Conservation (phyloP, 345 rosid genomes). For the Euclidium syriacum region DNA sequence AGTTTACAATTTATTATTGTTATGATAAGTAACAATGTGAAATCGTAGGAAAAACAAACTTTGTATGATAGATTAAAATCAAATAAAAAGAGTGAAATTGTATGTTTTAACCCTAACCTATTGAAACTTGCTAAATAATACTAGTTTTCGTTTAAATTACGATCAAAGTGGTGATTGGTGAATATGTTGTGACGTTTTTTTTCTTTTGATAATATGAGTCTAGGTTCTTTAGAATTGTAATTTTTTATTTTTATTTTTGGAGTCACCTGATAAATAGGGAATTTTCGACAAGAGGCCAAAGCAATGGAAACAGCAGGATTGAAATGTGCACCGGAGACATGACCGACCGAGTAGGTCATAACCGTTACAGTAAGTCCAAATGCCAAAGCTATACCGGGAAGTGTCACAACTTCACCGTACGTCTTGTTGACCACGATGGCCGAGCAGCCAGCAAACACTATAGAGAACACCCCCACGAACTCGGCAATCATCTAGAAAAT, state of each 20-base stretch:
- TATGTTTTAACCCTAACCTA: too few species aligned
- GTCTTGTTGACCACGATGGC: constrained; percentile 32
- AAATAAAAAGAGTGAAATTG: too few species aligned
- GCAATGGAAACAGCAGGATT: constrained; percentile 53
- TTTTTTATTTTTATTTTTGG: too few species aligned
- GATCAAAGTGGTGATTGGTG: too few species aligned
- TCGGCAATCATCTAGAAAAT: constrained; percentile 35
- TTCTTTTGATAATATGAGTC: too few species aligned
- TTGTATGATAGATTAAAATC: too few species aligned
- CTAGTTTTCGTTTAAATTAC: too few species aligned
- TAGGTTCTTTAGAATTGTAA: background rate
- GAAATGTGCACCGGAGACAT: constrained; percentile 52
- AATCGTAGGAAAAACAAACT: too few species aligned
- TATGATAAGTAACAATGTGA: too few species aligned
- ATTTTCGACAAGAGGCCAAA: constrained; percentile 28
- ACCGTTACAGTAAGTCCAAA: constrained; percentile 42
- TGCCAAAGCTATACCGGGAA: constrained; percentile 36
- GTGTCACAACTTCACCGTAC: constrained; percentile 21
- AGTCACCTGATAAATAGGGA: constrained; percentile 38
- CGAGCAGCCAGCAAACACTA: constrained; percentile 38
- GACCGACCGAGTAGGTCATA: constrained; percentile 39
- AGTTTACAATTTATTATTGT: background rate
- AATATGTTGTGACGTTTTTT: too few species aligned
- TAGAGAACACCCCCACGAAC: constrained; percentile 40
- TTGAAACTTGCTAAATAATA: too few species aligned